Percentiles rank a stretch among this genome's conserved stretches.
These are phyloP conservation scores for Colletotrichum tanaceti DNA, from an alignment of 2,329 filamentous ascomycete species.

Conservation along the genomic window DNA sequence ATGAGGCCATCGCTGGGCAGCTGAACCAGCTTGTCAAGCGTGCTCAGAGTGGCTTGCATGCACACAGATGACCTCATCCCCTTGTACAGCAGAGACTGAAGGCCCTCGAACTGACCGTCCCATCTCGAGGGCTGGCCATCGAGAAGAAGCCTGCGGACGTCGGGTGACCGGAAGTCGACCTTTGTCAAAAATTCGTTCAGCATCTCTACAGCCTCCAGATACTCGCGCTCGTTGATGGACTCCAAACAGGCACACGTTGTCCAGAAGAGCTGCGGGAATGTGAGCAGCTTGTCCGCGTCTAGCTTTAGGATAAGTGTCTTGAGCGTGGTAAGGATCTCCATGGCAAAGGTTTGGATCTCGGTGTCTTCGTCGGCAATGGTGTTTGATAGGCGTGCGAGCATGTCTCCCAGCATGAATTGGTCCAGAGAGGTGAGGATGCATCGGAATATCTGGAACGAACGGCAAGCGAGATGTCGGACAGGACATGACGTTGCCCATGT, in stretches of 20 bases:
- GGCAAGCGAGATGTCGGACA: constrained; percentile 92
- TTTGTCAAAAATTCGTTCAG: constrained; percentile 87
- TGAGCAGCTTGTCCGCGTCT: constrained; percentile 80
- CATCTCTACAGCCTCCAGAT: constrained; percentile 91
- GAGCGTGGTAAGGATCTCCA: constrained; percentile 95
- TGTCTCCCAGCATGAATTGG: constrained; percentile 94
- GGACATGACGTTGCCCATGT: constrained; percentile 98
- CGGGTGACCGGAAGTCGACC: constrained; percentile 79
- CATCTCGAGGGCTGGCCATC: constrained; percentile 86
- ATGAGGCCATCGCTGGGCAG: constrained; percentile 84
- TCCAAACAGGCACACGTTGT: constrained; percentile 96
- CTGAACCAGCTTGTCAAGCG: constrained; percentile 81
- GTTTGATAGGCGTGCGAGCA: constrained; percentile 94
- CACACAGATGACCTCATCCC: constrained; percentile 88
- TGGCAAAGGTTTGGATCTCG: constrained; percentile 95
- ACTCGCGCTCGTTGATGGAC: constrained; percentile 96
- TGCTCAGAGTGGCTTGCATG: constrained; percentile 79
- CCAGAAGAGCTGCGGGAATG: constrained; percentile 98
- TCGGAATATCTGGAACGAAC: constrained; percentile 96
- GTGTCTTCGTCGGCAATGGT: constrained; percentile 95
- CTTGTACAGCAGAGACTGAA: constrained; percentile 90
- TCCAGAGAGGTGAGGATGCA: constrained; percentile 93
- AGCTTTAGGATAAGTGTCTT: constrained; percentile 91
- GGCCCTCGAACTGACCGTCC: constrained; percentile 88
- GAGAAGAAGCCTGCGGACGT: constrained; percentile 75